Evolutionary conservation across 2,329 filamentous ascomycete genomes (phyloP), one percentile per base, ranked within the genome.

Genomic region (Podosphaera xanthii): DNA sequence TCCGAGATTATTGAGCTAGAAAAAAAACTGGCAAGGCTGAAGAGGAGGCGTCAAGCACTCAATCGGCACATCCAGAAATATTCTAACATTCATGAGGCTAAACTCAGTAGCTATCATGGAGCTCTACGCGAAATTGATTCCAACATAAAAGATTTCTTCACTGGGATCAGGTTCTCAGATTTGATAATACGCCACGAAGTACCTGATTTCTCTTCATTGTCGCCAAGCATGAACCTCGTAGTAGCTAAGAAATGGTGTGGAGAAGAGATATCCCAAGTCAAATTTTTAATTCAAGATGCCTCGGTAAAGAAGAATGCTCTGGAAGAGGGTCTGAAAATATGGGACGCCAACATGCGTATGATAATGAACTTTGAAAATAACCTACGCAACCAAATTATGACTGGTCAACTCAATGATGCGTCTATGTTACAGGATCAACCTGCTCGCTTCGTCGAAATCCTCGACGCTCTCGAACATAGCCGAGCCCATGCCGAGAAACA

Each of bases 191-290:
- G 65, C 62, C 63, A 61, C 2, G 63, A 60, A 6, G 72, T 75
- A 44, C 64, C 65, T 38, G 62, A 63, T 2, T 86, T 86, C 59
- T 67, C 83, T 42, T 72, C 74, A 1, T 72, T 88, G 6, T 77
- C 80, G 0, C 76, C 80, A 0, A 79, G 83, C 64, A 75, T 85
- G 54, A 89, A 84, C 0, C 68, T 83, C 1, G 79, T 79, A 12
- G 83, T 89, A 81, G 85, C 84, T 0, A 79, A 75, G 61, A 76
- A 82, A 12, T 86, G 84, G 76, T 89, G 83, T 81, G 75, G 79
- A 59, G 76, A 77, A 4, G 84, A 89, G 63, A 72, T 82, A 1
- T 71, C 71, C 0, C 70, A 78, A 0, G 71, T 86, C 2, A 72
- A 81, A 57, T 71, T 72, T 52, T 77, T 77, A 60, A 79, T 78